Percentiles rank a stretch among this genome's conserved stretches.
phyloP scores from a whole-genome alignment of 805 yeast genomes.

The Ogataea philodendri region DNA sequence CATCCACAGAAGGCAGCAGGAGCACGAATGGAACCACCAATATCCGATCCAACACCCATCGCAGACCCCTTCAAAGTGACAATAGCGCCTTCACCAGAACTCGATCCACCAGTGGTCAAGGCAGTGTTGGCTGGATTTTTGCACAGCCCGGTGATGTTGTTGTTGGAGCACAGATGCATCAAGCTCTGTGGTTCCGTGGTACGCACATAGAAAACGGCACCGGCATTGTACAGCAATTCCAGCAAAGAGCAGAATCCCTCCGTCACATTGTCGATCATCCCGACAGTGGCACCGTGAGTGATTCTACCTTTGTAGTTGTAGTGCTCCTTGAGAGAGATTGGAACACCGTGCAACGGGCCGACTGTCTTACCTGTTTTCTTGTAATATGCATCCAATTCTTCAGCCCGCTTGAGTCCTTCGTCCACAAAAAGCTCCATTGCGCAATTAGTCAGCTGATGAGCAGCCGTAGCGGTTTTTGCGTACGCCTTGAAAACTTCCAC shows the following conservation, averaged over 20 bases:
- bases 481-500: slow-evolving; percentile 46
- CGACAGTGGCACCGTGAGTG: slow-evolving; percentile 51
- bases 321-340: slow-evolving; percentile 62
- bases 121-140: slow-evolving; percentile 5
- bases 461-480: slow-evolving; percentile 47
- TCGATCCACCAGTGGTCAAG: slow-evolving; percentile 8
- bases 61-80: slow-evolving; percentile 7
- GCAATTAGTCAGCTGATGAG: slow-evolving; percentile 50
- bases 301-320: slow-evolving; percentile 48
- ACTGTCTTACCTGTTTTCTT: slow-evolving; percentile 44
- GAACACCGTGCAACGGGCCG: slow-evolving; percentile 64
- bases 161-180: slow-evolving; percentile 10
- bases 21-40: slow-evolving; percentile 8
- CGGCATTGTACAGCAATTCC: slow-evolving; percentile 38
- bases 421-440: slow-evolving; percentile 46
- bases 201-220: slow-evolving; percentile 8
- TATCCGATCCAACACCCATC: slow-evolving; percentile 8
- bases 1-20: slow-evolving; percentile 55
- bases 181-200: slow-evolving; percentile 8
- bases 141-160: slow-evolving; percentile 9
- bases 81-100: slow-evolving; percentile 10
- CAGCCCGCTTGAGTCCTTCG: slow-evolving; percentile 47
- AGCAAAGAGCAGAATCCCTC: slow-evolving; percentile 40
- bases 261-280: slow-evolving; percentile 40
- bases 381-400: slow-evolving; percentile 51